A percentile compares a stretch with the other conserved stretches of the same genome.
Conservation (phyloP, 1,139 yeast genomes). For the Nakaseomyces uthaithaninus region DNA sequence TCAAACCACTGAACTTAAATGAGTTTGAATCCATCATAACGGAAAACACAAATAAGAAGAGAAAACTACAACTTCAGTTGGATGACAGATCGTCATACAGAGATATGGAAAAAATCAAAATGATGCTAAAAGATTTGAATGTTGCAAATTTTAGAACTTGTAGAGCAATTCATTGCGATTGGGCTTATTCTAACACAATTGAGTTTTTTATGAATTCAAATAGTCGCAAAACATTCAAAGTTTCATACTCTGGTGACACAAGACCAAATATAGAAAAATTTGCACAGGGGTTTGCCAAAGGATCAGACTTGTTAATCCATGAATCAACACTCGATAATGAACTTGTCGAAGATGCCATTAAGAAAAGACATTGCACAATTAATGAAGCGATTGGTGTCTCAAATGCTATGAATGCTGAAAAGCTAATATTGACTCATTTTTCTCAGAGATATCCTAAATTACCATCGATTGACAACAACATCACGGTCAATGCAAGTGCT, state of each 20-base stretch:
- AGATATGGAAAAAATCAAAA: conserved; percentile 21
- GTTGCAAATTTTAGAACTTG: conserved; percentile 45
- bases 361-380: conserved; percentile 83
- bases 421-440: conserved; percentile 78
- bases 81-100: conserved; percentile 21
- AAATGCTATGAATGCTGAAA: conserved; percentile 60
- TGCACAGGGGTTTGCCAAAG: conserved; percentile 49
- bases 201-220: conserved; percentile 36
- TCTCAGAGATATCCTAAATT: conserved; percentile 79
- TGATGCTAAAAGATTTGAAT: conserved; percentile 28
- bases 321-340: conserved; percentile 88
- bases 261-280: conserved; percentile 64
- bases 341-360: conserved; percentile 68
- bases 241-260: conserved; percentile 93
- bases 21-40: conserved; percentile 12
- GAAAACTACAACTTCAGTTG: conserved; percentile 31
- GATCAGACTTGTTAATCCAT: conserved; percentile 76
- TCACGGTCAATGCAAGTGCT: conserved; percentile 28
- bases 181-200: conserved; percentile 69
- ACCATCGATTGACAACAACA: conserved; percentile 35
- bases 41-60: conserved; percentile 20
- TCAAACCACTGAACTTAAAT: conserved; percentile 29
- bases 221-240: conserved; percentile 40
- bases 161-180: conserved; percentile 76
- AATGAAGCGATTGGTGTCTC: conserved; percentile 76